Percentiles rank a stretch among this genome's conserved stretches.
Conservation (phyloP, 2,329 filamentous ascomycete genomes). For the Colletotrichum sojae region DNA sequence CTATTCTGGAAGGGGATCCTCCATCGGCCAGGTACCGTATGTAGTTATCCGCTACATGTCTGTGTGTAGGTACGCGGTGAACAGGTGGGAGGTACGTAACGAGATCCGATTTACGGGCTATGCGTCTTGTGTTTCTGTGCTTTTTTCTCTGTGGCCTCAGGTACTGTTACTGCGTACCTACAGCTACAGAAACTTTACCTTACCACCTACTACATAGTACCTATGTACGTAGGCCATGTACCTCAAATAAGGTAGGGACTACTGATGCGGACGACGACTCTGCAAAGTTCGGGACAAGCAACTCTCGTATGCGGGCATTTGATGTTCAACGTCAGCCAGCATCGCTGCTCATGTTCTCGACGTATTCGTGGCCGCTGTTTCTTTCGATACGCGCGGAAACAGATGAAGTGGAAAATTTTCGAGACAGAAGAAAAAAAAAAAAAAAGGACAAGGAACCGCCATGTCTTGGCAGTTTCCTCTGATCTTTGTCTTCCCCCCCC, state of each 20-base stretch:
- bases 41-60: neutral
- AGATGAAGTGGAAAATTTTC: neutral
- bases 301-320: conserved; percentile 1
- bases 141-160: too few species aligned
- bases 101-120: conserved; percentile 23
- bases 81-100: too few species aligned
- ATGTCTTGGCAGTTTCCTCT: conserved; percentile 4
- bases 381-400: neutral
- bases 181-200: neutral
- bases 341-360: conserved; percentile 17
- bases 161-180: too few species aligned
- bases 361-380: conserved; percentile 18
- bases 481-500: neutral
- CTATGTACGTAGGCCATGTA: neutral
- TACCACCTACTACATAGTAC: too few species aligned
- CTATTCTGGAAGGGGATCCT: neutral
- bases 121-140: neutral
- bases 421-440: neutral
- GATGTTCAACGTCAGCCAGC: neutral
- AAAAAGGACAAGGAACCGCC: conserved; percentile 12
- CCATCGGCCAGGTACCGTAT: conserved; percentile 1
- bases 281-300: neutral
- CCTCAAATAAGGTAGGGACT: neutral
- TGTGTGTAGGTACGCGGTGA: too few species aligned
- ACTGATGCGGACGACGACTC: neutral